Evolutionary conservation across 164 flowering plant species (phyloP), one percentile per base, ranked within the genome.

Genomic region (Buxus sempervirens): DNA sequence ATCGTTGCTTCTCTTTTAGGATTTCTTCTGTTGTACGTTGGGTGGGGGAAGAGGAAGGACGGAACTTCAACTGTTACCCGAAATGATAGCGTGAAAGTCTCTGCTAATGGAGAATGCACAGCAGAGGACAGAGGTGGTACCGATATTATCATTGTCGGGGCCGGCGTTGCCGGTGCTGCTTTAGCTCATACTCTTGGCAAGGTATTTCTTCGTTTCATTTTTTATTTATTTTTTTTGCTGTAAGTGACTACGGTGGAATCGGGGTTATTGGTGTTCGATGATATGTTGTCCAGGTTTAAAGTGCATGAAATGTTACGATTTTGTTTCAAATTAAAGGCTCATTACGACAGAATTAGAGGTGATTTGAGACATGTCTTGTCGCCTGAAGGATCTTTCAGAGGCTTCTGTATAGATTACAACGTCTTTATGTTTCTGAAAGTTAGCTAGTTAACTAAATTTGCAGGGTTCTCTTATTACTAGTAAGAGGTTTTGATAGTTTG

Each of bases 121-220:
- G 81, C 85, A 56, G 64, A 15, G 14, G 12, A 64, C 7, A 36
- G 38, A 14, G 62, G 59, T 57, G 80, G 18, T n/a, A 63, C 63
- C 41, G 90, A 93, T 62, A 88, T 93, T 49, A 81, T 93, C 69
- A 74, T 93, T 54, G 98, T 93, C 20, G 98, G 98, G 10, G 98
- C 98, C 21, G 98, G 98, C 58, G 96, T 93, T n/a, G 98, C 93
- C 42, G 98, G 98, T 41, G 63, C 95, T 2, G 98, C 98, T 72
- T 86, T 93, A 18, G 96, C 98, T 73, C 77, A 86, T 72, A 90
- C 98, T 24, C 90, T 93, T 8, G 98, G 83, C 65, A 89, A 87
- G 96, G 98, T 90, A 49, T 21, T 19, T 27, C n/a, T 59, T 25
- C 16, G n/a, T 21, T 18, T 64, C 19, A 22, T 26, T 19, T 19